phyloP scores from a whole-genome alignment of 306 rosid species.

The Macrotyloma uniflorum region DNA sequence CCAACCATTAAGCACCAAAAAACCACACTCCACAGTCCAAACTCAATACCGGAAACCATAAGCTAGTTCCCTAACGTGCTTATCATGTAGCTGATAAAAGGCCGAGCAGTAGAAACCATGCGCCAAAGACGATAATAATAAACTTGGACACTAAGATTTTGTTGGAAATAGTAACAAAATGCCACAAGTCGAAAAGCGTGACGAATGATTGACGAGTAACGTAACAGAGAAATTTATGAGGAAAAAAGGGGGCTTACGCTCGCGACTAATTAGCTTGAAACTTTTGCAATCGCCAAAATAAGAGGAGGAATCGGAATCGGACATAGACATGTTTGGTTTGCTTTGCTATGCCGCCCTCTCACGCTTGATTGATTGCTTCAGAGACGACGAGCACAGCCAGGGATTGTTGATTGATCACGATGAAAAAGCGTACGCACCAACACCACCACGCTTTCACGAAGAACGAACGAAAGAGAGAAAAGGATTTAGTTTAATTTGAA shows the following conservation, averaged over 20 bases:
- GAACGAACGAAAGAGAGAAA: background rate
- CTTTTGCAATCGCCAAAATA: conserved; percentile 40
- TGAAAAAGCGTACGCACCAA: background rate
- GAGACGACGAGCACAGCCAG: conserved; percentile 30
- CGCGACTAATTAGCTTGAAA: conserved; percentile 52
- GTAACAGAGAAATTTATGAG: background rate
- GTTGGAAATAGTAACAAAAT: background rate
- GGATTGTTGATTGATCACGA: conserved; percentile 25
- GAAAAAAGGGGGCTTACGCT: conserved; percentile 42
- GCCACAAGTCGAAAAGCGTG: background rate
- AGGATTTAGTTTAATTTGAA: background rate
- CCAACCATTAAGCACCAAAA: conserved; percentile 10
- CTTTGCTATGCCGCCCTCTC: conserved; percentile 12
- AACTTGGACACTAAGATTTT: background rate
- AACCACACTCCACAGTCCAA: conserved; percentile 8
- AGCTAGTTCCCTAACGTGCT: conserved; percentile 13
- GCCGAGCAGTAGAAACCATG: background rate
- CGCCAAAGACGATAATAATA: background rate
- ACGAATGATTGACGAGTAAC: background rate
- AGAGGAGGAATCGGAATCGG: conserved; percentile 51
- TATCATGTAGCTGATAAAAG: conserved; percentile 10
- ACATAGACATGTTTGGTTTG: conserved; percentile 48
- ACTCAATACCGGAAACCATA: background rate
- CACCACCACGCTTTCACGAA: background rate
- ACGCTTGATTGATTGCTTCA: conserved; percentile 29